Base-by-base conservation (phyloP, 2,329 filamentous ascomycete species). In the Paracamarosporium sp. region DNA sequence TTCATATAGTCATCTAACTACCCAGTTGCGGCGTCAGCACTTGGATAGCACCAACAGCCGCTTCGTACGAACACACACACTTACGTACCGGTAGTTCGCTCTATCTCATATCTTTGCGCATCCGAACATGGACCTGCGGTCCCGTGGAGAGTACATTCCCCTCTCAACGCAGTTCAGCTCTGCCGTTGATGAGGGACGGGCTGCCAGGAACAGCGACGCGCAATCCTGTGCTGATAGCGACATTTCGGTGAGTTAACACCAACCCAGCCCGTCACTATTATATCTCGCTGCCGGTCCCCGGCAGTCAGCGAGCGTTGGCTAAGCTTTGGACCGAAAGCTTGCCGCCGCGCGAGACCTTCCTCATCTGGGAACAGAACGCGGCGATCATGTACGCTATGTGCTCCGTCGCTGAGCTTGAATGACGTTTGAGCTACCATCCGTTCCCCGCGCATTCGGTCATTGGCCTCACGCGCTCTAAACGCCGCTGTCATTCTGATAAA, bases 241-340 rank as follows among this genome's bases (percentile, higher is more conserved):
- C 12, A 2, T 22, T 47, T 33, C 31, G 11, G 46, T 48, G 46
- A 44, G 40, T 43, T 5, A 22, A 5, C 12, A 25, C 12, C 24
- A n/a, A n/a, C n/a, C n/a, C n/a, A n/a, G n/a, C 38, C 5, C 38
- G 9, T 11, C 38, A 41, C 20, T 5, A 22, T 22, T 17, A 41
- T 9, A n/a, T n/a, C 8, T 24, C 20, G 44, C 44, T 33, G 11
- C 22, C 46, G 31, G 30, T 36, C 31, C n/a, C 46, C 46, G 46
- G 38, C 31, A 27, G 22, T 6, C 31, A 36, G 46, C 46, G 46
- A 38, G 31, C 46, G 46, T 27, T 36, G 46, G 44, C 46, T 48
- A 48, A 48, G 46, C 46, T 48, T 48, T 36, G n/a, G 22, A 30
- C 22, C 8, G 22, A 36, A 36, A 25, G 46, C 46, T 48, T 48